Evolutionary conservation across 495 filamentous ascomycete genomes (phyloP).

Genomic region (Penicillium cataractarum): DNA sequence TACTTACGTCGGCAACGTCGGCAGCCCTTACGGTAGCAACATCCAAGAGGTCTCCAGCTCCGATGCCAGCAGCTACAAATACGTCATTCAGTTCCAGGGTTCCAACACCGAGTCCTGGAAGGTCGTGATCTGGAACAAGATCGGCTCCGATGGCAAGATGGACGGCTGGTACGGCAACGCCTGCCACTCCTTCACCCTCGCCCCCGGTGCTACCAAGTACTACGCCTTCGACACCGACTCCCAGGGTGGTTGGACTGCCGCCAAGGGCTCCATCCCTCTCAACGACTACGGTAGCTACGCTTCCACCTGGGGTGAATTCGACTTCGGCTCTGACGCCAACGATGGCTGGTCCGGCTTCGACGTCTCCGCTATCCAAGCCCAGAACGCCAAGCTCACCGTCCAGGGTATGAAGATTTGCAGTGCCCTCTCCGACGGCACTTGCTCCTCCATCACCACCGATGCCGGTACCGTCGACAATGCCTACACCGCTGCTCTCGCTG

Average conservation of each 20-base stretch:
- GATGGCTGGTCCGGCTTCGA: slow-evolving; percentile 47
- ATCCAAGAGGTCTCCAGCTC: slow-evolving; percentile 44
- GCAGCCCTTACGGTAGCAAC: slow-evolving; percentile 56
- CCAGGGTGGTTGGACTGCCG: slow-evolving; percentile 43
- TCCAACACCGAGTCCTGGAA: slow-evolving; percentile 38
- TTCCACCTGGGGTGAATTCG: slow-evolving; percentile 50
- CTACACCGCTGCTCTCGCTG: slow-evolving; percentile 35
- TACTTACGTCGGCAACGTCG: slow-evolving; percentile 52
- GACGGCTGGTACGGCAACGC: slow-evolving; percentile 46
- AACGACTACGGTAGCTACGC: slow-evolving; percentile 40
- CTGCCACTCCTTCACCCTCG: slow-evolving; percentile 45
- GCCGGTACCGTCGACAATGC: slow-evolving; percentile 37
- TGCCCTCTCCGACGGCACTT: slow-evolving; percentile 19
- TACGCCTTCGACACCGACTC: slow-evolving; percentile 52
- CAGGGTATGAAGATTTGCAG: slow-evolving; percentile 45
- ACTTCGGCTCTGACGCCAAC: slow-evolving; percentile 40
- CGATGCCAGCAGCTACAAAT: slow-evolving; percentile 43
- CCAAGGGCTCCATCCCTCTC: slow-evolving; percentile 36
- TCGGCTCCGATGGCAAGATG: slow-evolving; percentile 40
- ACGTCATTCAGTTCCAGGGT: slow-evolving; percentile 51
- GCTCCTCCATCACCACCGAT: slow-evolving; percentile 37
- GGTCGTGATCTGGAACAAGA: slow-evolving; percentile 59
- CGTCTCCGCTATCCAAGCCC: slow-evolving; percentile 42
- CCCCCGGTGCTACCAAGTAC: slow-evolving; percentile 45
- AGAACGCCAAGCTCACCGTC: slow-evolving; percentile 36